Evolutionary conservation across 78 protist genomes (phyloP).

Genomic region (Dictyostelium citrinum): DNA sequence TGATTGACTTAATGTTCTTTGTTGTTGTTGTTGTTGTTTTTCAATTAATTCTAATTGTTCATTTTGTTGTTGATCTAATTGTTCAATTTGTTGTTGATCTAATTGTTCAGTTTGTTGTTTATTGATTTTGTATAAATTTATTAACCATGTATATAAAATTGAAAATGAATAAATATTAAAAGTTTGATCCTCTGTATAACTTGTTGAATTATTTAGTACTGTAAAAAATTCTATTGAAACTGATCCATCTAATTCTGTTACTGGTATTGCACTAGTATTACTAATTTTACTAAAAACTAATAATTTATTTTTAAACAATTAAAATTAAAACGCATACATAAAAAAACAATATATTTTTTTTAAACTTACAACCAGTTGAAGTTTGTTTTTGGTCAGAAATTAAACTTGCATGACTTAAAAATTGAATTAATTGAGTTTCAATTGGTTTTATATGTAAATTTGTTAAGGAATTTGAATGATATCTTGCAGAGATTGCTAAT

Average conservation of each 20-base stretch:
- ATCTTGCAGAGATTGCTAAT: constrained; percentile 2
- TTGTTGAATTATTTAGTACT: constrained; percentile 54
- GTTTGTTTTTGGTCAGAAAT: constrained; percentile 57
- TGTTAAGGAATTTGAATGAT: constrained; percentile 3
- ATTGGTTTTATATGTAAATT: constrained; percentile 37
- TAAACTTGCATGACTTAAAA: constrained; percentile 48
- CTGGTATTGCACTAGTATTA: constrained; percentile 41
- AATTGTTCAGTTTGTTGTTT: not conserved
- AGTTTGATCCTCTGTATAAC: constrained; percentile 65
- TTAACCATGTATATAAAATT: constrained; percentile 56
- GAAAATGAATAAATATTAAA: constrained; percentile 74
- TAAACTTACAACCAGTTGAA: constrained; percentile 54
- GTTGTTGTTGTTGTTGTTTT: not conserved
- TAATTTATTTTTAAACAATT: too few species aligned
- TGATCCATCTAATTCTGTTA: constrained; percentile 74
- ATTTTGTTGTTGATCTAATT: not conserved
- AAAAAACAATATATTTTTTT: too few species aligned
- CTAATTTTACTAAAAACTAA: not conserved
- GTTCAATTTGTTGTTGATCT: not conserved
- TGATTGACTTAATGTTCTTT: constrained; percentile 12
- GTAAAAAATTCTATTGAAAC: constrained; percentile 67
- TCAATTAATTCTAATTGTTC: not conserved
- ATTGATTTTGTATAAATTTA: constrained; percentile 20
- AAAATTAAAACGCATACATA: too few species aligned
- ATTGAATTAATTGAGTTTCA: constrained; percentile 59